Percentiles rank a stretch among this genome's conserved stretches.
Conservation (phyloP, 768 basidiomycete species). For the Cubamyces sp. region DNA sequence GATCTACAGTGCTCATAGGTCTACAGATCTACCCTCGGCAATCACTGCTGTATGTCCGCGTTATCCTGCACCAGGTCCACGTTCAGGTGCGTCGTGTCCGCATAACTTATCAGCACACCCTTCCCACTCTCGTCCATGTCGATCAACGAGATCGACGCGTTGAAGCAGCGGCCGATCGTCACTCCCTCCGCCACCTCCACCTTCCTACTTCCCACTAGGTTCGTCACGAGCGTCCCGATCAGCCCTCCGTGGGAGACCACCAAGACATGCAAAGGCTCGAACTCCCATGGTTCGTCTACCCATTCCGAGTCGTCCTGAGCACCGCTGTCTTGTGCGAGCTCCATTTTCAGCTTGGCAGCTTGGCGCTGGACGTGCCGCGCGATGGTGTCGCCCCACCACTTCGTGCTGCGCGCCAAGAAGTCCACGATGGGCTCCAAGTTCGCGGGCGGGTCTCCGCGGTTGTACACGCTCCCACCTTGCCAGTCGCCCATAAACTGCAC, state of each 20-base stretch:
- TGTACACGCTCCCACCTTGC: slow-evolving; percentile 49
- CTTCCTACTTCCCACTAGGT: slow-evolving; percentile 47
- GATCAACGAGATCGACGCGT: slow-evolving; percentile 61
- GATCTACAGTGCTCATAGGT: neutral
- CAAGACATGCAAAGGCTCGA: slow-evolving; percentile 49
- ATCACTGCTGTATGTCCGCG: slow-evolving; percentile 47
- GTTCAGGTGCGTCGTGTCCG: slow-evolving; percentile 57
- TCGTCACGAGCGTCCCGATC: slow-evolving; percentile 56
- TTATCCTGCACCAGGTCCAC: slow-evolving; percentile 47
- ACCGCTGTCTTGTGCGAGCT: neutral
- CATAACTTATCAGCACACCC: slow-evolving; percentile 55
- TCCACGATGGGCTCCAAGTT: slow-evolving; percentile 42
- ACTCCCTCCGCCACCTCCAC: slow-evolving; percentile 41
- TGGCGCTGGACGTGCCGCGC: slow-evolving; percentile 32
- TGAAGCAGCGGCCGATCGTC: slow-evolving; percentile 45
- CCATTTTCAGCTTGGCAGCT: slow-evolving; percentile 1
- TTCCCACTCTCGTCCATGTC: slow-evolving; percentile 48
- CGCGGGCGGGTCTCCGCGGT: slow-evolving; percentile 23
- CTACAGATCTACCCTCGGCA: neutral
- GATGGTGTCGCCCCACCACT: slow-evolving; percentile 66
- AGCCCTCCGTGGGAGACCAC: slow-evolving; percentile 70
- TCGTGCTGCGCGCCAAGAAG: slow-evolving; percentile 52
- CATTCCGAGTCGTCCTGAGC: neutral
- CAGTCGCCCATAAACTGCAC: slow-evolving; percentile 62
- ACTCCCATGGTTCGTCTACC: slow-evolving; percentile 14